Evolutionary conservation across 1,284 basidiomycete genomes (phyloP).

Genomic region (Rhodotorula glutinis): DNA sequence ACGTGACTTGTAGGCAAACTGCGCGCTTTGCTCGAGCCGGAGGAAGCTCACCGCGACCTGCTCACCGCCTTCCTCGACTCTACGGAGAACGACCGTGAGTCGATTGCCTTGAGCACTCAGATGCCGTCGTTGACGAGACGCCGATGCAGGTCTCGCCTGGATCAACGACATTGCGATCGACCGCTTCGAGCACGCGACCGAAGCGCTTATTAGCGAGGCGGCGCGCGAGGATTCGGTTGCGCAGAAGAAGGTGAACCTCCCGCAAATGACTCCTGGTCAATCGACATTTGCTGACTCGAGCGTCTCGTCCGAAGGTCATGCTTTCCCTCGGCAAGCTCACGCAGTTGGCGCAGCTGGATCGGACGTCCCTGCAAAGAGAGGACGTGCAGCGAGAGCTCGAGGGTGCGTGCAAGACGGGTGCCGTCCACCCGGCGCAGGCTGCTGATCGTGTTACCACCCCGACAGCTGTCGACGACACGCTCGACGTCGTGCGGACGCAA

Average conservation of each 20-base stretch:
- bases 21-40: conserved; percentile 70
- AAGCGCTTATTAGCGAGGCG: conserved; percentile 63
- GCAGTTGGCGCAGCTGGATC: conserved; percentile 68
- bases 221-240: conserved; percentile 59
- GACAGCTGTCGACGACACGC: conserved; percentile 51
- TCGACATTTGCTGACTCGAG: neutral
- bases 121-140: neutral
- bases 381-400: conserved; percentile 47
- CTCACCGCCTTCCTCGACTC: conserved; percentile 72
- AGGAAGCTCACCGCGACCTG: conserved; percentile 60
- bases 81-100: conserved; percentile 56
- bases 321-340: conserved; percentile 87
- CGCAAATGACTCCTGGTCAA: no score
- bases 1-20: conserved; percentile 59
- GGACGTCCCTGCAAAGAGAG: conserved; percentile 38
- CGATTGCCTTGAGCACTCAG: neutral
- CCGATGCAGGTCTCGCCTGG: conserved; percentile 64
- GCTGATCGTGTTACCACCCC: no score
- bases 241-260: conserved; percentile 66
- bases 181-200: conserved; percentile 64
- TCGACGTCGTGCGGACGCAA: conserved; percentile 59
- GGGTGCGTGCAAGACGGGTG: no score
- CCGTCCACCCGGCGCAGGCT: no score
- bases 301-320: conserved; percentile 61
- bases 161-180: conserved; percentile 77